These are phyloP conservation scores for Phytopythium litorale DNA, from an alignment of 352 stramenopile species.

Conservation along the genomic window DNA sequence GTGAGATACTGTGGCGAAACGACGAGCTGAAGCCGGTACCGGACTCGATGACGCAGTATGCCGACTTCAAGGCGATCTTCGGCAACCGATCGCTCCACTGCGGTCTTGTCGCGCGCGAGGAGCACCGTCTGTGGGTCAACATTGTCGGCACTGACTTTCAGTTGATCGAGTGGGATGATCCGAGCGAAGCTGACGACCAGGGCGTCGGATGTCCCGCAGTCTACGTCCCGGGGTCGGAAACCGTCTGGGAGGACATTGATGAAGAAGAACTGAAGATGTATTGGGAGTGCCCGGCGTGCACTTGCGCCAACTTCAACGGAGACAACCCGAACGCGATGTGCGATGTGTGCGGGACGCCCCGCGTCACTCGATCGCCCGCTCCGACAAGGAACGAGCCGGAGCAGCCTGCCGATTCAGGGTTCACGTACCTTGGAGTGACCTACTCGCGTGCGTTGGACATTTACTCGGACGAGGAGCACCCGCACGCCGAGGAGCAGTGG, in stretches of 20 bases:
- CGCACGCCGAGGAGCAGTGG: conserved; percentile 61
- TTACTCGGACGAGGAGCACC: conserved; percentile 77
- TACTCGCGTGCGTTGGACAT: conserved; percentile 78
- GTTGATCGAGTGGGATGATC: conserved; percentile 87
- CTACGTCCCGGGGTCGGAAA: conserved; percentile 24
- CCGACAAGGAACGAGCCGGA: conserved; percentile 9
- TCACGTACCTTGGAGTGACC: conserved; percentile 45
- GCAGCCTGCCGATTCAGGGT: conserved; percentile 35
- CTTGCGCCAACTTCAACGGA: conserved; percentile 85
- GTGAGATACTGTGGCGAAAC: conserved; percentile 89
- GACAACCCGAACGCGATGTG: conserved; percentile 74
- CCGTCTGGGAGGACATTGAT: conserved; percentile 4
- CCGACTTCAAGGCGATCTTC: conserved; percentile 83
- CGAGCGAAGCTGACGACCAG: conserved; percentile 67
- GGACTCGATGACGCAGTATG: conserved; percentile 89
- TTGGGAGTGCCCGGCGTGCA: conserved; percentile 83
- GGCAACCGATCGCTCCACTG: conserved; percentile 85
- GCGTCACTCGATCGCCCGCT: conserved; percentile 16
- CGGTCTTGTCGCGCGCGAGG: conserved; percentile 78
- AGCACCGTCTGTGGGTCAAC: conserved; percentile 87
- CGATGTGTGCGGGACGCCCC: conserved; percentile 70
- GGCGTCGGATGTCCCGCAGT: conserved; percentile 66
- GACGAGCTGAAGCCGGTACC: conserved; percentile 89
- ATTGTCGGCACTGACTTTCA: conserved; percentile 87
- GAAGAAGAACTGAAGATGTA: conserved; percentile 80